A percentile compares a stretch with the other conserved stretches of the same genome.
Conservation (phyloP, 495 filamentous ascomycete genomes). For the Lophiostoma macrostomum region DNA sequence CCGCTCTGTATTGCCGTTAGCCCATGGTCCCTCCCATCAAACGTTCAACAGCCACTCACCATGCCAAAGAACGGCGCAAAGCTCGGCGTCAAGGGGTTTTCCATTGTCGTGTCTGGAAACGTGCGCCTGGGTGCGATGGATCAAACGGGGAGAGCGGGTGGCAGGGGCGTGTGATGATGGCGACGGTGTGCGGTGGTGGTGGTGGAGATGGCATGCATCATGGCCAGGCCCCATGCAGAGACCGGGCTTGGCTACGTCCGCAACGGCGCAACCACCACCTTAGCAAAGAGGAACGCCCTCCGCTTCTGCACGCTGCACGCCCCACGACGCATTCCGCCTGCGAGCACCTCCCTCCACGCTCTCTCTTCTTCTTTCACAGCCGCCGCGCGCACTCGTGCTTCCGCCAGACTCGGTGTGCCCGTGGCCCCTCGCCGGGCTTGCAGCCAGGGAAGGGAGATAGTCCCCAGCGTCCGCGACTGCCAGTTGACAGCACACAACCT, state of each 20-base stretch:
- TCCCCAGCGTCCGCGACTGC: neutral
- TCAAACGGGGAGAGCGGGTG: neutral
- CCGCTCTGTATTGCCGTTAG: constrained; percentile 58
- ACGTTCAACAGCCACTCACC: constrained; percentile 54
- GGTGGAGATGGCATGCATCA: constrained; percentile 2
- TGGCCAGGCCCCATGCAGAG: no score
- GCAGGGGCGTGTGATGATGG: neutral
- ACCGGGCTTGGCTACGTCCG: no score
- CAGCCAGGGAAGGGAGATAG: constrained; percentile 12
- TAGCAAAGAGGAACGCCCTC: neutral
- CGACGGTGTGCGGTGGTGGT: neutral
- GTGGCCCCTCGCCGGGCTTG: constrained; percentile 17
- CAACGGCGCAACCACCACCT: constrained; percentile 3
- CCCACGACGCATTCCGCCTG: neutral
- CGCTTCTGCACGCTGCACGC: neutral
- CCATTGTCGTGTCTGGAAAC: constrained; percentile 47
- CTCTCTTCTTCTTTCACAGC: neutral
- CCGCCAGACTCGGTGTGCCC: neutral
- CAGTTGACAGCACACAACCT: neutral
- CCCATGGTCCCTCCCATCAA: constrained; percentile 21
- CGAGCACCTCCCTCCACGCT: neutral
- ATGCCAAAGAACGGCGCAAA: constrained; percentile 98
- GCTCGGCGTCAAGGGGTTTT: constrained; percentile 71
- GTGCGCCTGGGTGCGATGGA: neutral
- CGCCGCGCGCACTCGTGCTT: constrained; percentile 1